phyloP scores from a whole-genome alignment of 169 alveolate genomes.

The Besnoitia besnoiti region DNA sequence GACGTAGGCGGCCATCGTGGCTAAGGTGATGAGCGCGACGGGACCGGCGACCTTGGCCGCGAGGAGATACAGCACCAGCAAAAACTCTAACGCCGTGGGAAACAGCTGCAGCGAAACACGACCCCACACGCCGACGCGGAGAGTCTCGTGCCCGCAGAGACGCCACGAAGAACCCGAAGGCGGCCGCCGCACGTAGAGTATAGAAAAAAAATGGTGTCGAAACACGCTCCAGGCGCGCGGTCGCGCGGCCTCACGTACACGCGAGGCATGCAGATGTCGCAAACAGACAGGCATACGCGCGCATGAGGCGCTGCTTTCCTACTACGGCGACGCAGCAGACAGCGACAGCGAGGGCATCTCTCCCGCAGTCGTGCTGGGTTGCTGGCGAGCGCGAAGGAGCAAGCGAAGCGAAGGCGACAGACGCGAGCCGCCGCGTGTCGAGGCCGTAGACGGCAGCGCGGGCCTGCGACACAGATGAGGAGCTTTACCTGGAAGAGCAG shows the following conservation, averaged over 20 bases:
- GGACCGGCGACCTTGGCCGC: constrained; percentile 73
- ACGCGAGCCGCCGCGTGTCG: too few relatives aligned
- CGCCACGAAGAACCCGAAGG: background rate
- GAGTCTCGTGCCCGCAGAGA: background rate
- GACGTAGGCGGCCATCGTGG: constrained; percentile 74
- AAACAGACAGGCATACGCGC: too few relatives aligned
- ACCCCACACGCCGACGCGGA: background rate
- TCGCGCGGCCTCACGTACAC: too few relatives aligned
- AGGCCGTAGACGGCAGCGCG: background rate
- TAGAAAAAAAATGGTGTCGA: background rate
- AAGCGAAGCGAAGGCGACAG: too few relatives aligned
- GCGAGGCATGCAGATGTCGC: too few relatives aligned
- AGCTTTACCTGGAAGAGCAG: constrained; percentile 73
- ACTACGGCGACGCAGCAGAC: too few relatives aligned
- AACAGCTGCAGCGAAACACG: constrained; percentile 67
- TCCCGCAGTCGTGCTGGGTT: too few relatives aligned
- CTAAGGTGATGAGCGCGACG: constrained; percentile 72
- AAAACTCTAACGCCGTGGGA: constrained; percentile 75
- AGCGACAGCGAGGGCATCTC: too few relatives aligned
- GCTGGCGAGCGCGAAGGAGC: too few relatives aligned
- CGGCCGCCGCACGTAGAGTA: background rate
- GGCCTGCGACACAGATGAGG: background rate
- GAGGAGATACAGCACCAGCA: constrained; percentile 69
- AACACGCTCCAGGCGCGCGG: too few relatives aligned
- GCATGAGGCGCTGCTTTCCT: too few relatives aligned